Base-by-base conservation (phyloP, 2,329 filamentous ascomycete genomes). In the Harringtonia aguacate region DNA sequence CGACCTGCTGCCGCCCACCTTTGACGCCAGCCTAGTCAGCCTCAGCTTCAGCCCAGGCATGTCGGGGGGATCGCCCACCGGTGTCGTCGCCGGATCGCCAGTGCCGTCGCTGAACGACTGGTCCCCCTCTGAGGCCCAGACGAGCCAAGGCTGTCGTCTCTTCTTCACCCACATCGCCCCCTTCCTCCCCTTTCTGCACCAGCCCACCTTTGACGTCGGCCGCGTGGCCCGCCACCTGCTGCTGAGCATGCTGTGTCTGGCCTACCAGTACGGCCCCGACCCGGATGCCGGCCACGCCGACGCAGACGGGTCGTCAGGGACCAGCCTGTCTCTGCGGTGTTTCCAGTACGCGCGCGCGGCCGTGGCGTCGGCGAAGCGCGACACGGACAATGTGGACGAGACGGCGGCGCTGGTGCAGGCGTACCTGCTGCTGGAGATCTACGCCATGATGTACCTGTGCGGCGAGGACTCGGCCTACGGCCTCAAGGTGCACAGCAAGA, bases 361-460 rank as follows among this genome's bases (percentile, higher is more conserved):
- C 4, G 38, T 59, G n/a, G 43, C 48, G 8, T 46, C 49, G 3
- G 49, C 52, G 3, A 53, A 60, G 37, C 46, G 52, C 7, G 48
- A 52, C 4, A 51, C 58, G 30, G 46, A 52, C 5, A 46, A 48
- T 33, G 28, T 45, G 15, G 30, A 44, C 10, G 39, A 57, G 4
- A 54, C 53, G 14, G 47, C 61, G 8, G 42, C 51, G 6, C 46
- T 61, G 14, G 55, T 67, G 0, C 65, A 68, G 44, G 51, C 61
- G 3, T 63, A 63, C 24, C 45, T 66, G 3, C 50, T 68, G 8
- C 57, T 68, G 2, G 56, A 68, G 40, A 59, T 66, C 8, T 65
- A 56, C 41, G 57, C 63, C n/a, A 66, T 66, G 56, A 61, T 67
- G 56, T 67, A 66, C 43, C 55, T 66, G 21, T 65, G 62, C 46